These are phyloP conservation scores for Fusarium sp. DNA, from an alignment of 2,329 filamentous ascomycete species.

Conservation along the genomic window DNA sequence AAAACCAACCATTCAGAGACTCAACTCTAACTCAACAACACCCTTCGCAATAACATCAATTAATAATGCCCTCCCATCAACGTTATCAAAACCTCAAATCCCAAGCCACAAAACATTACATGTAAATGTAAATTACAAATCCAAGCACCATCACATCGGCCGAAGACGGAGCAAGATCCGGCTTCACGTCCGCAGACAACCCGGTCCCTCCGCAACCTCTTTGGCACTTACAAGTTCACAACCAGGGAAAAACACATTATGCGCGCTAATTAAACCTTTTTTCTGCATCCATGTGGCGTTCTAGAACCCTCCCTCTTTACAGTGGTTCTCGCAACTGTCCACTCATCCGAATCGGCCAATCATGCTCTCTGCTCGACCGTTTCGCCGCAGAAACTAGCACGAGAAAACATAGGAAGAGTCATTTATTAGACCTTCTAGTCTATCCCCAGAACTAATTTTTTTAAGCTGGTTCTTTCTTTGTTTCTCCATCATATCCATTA, in stretches of 20 bases:
- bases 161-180: constrained; percentile 36
- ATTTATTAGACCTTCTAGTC: constrained; percentile 24
- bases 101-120: neutral
- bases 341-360: constrained; percentile 44
- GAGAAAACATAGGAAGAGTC: constrained; percentile 34
- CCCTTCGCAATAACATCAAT: neutral
- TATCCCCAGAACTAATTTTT: constrained; percentile 8
- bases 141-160: constrained; percentile 7
- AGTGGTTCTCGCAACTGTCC: constrained; percentile 30
- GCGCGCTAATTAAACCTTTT: constrained; percentile 26
- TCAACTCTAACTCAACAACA: neutral
- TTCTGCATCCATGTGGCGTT: constrained; percentile 1
- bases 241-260: constrained; percentile 8
- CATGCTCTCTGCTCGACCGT: constrained; percentile 34
- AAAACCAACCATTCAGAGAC: constrained; percentile 12
- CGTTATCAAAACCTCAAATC: neutral
- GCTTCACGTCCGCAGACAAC: constrained; percentile 5
- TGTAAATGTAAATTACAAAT: neutral
- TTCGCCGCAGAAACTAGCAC: constrained; percentile 37
- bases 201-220: constrained; percentile 23
- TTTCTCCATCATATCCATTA: constrained; percentile 19
- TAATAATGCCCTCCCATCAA: neutral
- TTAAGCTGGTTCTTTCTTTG: neutral
- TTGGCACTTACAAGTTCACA: neutral
- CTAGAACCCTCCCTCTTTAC: constrained; percentile 8